Percentiles rank a stretch among this genome's conserved stretches.
Conservation (phyloP, 1,284 basidiomycete genomes). For the Bondarzewia mesenterica region DNA sequence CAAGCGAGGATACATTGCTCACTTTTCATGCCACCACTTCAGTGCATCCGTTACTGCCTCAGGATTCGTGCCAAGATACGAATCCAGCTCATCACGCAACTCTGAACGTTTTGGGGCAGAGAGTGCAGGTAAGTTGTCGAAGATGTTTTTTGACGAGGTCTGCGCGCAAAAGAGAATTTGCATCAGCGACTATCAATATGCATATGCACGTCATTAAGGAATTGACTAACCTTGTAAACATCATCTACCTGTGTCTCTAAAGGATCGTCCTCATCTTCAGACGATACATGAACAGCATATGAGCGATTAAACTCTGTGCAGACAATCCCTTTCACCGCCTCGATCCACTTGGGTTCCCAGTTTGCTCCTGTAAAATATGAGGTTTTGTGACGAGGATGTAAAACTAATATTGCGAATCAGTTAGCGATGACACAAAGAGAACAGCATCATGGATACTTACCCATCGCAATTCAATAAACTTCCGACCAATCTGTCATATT, state of each 20-base stretch:
- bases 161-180: constrained; percentile 2
- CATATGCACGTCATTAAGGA: background rate
- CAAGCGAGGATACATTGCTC: constrained; percentile 17
- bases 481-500: constrained; percentile 18
- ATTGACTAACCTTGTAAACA: background rate
- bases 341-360: constrained; percentile 22
- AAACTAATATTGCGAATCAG: constrained; percentile 15
- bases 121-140: constrained; percentile 3
- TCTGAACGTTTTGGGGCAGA: no score
- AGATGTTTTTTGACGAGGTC: background rate
- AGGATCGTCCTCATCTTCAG: no score
- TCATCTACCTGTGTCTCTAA: background rate
- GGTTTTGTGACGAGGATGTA: constrained; percentile 24
- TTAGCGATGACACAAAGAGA: background rate
- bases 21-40: constrained; percentile 22
- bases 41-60: constrained; percentile 17
- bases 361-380: constrained; percentile 19
- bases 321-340: constrained; percentile 14
- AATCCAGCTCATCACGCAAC: background rate
- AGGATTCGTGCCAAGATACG: constrained; percentile 1
- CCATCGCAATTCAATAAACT: constrained; percentile 20
- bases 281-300: no score
- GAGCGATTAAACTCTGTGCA: constrained; percentile 5
- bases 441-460: constrained; percentile 11
- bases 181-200: background rate